Base-by-base conservation (phyloP, 1,284 basidiomycete species). In the Singerocomus rubriflavus region DNA sequence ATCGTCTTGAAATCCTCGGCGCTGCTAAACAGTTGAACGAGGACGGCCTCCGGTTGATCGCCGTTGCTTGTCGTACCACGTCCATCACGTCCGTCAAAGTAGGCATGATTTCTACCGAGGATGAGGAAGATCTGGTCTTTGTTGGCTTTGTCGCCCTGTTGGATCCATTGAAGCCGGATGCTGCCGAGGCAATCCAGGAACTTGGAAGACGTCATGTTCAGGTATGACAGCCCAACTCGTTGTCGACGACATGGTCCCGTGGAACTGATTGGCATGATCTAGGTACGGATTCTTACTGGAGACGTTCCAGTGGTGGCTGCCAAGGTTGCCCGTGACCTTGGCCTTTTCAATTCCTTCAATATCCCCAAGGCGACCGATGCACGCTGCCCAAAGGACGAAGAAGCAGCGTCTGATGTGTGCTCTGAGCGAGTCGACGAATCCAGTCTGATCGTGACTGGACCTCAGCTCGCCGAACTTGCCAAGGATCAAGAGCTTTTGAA, bases 281-380 rank as follows among this genome's bases (percentile, higher is more conserved):
- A 65, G 63, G 63, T 65, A 10, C 64, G 64, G 38, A 66, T 66
- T 50, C 67, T 66, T 17, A 66, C 64, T 1, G 64, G 64, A 34
- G 64, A 66, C 35, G 61, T 36, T 12, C 65, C 64, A 16, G 67
- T 66, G 2, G 64, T 66, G 5, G 64, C 64, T 43, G 66, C 66
- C 43, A 70, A 66, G 46, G 68, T 69, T 32, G 64, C 64, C 10
- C 64, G 66, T 41, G 64, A 66, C 32, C 67, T 66, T 35, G 64
- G 64, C 25, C 56, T 66, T 40, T 66, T 70, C 46, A 52, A 52
- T 26, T 14, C 58, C 27, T 5, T 57, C 45, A 65, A 65, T 36
- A 46, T 60, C 27, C 44, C 52, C 13, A 47, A 54, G 29, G 29
- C n/a, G 5, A 25, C 44, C 4, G 17, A 26, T 21, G 11, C 12